Conservation (phyloP, 352 stramenopile species). For the Globisporangium ultimum region DNA sequence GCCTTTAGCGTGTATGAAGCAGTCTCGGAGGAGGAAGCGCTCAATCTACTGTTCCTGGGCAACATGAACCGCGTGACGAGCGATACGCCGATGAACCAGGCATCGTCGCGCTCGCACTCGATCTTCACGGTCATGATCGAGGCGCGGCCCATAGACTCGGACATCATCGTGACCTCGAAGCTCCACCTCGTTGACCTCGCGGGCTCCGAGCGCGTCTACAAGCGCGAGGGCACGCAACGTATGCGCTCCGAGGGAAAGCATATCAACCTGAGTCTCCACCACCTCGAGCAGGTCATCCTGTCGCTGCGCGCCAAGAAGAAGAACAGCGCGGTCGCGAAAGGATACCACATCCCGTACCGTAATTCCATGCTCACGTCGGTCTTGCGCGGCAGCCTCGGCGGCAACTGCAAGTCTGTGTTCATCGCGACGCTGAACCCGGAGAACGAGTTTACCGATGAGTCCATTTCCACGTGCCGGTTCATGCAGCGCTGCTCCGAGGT, state of each 20-base stretch:
- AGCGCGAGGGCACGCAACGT: constrained; percentile 86
- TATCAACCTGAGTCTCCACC: constrained; percentile 96
- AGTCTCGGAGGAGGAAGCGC: constrained; percentile 88
- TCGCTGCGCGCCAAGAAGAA: constrained; percentile 84
- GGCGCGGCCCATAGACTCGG: constrained; percentile 61
- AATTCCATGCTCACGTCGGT: constrained; percentile 98
- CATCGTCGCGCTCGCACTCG: constrained; percentile 93
- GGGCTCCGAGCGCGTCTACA: constrained; percentile 95
- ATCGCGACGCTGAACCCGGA: constrained; percentile 95
- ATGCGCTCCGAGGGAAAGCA: constrained; percentile 93
- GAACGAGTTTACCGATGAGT: constrained; percentile 83
- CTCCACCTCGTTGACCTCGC: constrained; percentile 95
- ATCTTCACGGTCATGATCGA: constrained; percentile 96
- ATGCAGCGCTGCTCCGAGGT: constrained; percentile 94
- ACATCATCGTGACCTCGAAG: constrained; percentile 85
- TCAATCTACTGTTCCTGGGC: constrained; percentile 95
- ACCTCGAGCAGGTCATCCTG: constrained; percentile 95
- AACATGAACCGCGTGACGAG: constrained; percentile 96
- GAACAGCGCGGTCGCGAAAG: constrained; percentile 24
- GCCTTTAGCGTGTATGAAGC: constrained; percentile 60
- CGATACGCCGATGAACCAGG: constrained; percentile 96
- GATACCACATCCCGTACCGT: constrained; percentile 92
- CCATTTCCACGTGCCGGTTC: constrained; percentile 95
- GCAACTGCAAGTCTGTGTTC: constrained; percentile 97
- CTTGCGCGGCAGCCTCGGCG: constrained; percentile 91